Conservation (phyloP, 805 yeast genomes). For the Saturnispora hagleri region DNA sequence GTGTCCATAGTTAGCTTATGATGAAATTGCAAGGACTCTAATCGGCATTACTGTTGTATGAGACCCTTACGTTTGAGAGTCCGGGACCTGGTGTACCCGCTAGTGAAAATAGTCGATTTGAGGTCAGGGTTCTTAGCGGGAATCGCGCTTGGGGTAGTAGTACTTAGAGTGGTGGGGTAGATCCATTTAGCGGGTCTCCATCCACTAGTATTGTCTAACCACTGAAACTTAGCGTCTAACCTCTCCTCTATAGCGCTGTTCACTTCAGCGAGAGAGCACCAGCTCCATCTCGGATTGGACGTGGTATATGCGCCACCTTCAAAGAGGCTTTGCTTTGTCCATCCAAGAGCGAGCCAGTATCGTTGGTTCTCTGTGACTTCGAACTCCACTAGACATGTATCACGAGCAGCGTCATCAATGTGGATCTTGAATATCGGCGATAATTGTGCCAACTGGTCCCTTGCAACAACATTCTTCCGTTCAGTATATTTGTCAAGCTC, state of each 20-base stretch:
- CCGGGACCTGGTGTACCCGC: neutral
- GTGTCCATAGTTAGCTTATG: neutral
- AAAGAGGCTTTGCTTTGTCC: slow-evolving; percentile 44
- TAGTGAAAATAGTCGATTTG: neutral
- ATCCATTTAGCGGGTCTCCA: neutral
- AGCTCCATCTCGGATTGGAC: slow-evolving; percentile 23
- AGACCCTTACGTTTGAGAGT: neutral
- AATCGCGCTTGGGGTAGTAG: neutral
- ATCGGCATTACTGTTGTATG: neutral
- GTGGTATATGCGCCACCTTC: slow-evolving; percentile 44
- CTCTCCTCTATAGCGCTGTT: neutral
- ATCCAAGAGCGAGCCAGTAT: slow-evolving; percentile 54
- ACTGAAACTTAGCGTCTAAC: neutral
- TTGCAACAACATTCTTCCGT: slow-evolving; percentile 14
- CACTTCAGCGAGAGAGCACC: neutral
- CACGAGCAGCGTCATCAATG: slow-evolving; percentile 7
- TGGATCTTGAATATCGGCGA: slow-evolving; percentile 11
- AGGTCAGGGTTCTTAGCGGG: neutral
- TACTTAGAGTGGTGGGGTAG: neutral
- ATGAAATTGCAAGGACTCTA: neutral
- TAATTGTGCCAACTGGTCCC: slow-evolving; percentile 34
- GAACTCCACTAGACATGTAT: slow-evolving; percentile 41
- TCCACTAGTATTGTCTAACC: neutral
- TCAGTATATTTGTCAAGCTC: neutral
- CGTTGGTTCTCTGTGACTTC: slow-evolving; percentile 49